A percentile compares a stretch with the other conserved stretches of the same genome.
These are phyloP conservation scores for Polyporus tsugae DNA, from an alignment of 1,284 basidiomycete species.

Conservation along the genomic window DNA sequence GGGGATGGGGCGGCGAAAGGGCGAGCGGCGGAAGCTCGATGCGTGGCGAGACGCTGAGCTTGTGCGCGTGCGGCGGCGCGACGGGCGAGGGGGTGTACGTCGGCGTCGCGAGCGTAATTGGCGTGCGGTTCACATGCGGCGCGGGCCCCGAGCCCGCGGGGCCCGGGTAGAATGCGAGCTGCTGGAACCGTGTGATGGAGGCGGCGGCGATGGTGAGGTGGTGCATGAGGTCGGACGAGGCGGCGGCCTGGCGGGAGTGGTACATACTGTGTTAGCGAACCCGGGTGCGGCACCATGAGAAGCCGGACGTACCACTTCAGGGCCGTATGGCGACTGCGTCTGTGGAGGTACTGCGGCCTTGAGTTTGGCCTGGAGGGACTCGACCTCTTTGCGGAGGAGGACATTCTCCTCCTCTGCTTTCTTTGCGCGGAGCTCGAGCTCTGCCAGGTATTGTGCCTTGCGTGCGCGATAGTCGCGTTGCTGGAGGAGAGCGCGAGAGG, in stretches of 20 bases:
- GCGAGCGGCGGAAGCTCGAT: constrained; percentile 38
- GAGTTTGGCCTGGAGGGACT: constrained; percentile 38
- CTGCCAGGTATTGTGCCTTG: constrained; percentile 62
- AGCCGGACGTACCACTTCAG: constrained; percentile 51
- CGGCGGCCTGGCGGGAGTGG: constrained; percentile 48
- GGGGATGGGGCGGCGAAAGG: constrained; percentile 20
- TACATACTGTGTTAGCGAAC: not conserved
- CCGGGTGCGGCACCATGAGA: not conserved
- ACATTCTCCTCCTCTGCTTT: constrained; percentile 63
- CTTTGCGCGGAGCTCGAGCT: constrained; percentile 61
- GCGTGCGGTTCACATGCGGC: constrained; percentile 48
- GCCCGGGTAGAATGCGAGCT: constrained; percentile 40
- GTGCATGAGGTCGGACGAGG: constrained; percentile 59
- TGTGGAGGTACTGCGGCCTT: constrained; percentile 24
- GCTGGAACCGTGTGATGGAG: constrained; percentile 52
- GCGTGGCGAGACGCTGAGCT: constrained; percentile 37
- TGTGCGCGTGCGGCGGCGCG: constrained; percentile 37
- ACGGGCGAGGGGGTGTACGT: constrained; percentile 37
- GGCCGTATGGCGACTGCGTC: constrained; percentile 39
- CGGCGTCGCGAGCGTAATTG: constrained; percentile 38
- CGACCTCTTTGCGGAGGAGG: constrained; percentile 57
- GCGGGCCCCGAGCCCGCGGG: constrained; percentile 29
- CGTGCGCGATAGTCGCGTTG: constrained; percentile 72
- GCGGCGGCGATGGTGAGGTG: constrained; percentile 53
- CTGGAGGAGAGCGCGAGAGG: constrained; percentile 51